Conservation (phyloP, 306 rosid genomes). For the Acacia crassicarpa region DNA sequence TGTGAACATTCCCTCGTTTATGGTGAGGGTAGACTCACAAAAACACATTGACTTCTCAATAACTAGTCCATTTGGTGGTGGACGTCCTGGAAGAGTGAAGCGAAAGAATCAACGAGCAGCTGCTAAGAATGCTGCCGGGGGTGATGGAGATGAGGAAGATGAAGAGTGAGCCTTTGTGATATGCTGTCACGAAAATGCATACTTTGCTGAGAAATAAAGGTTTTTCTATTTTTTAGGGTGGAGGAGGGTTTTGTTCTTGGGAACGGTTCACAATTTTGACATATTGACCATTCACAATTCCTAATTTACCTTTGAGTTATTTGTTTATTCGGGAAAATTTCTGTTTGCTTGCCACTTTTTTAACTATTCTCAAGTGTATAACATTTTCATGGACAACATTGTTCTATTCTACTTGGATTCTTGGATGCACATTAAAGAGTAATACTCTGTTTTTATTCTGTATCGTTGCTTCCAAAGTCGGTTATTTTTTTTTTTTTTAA, state of each 20-base stretch:
- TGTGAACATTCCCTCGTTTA: conserved; percentile 44
- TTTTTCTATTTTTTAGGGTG: background rate
- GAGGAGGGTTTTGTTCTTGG: background rate
- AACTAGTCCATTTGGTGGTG: conserved; percentile 45
- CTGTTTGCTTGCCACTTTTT: background rate
- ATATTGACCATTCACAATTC: background rate
- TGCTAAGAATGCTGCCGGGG: conserved; percentile 42
- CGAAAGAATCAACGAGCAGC: conserved; percentile 43
- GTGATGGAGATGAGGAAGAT: conserved; percentile 41
- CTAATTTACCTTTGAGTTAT: background rate
- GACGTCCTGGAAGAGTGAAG: conserved; percentile 46
- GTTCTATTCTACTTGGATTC: background rate
- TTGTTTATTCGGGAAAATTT: background rate
- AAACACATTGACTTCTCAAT: conserved; percentile 46
- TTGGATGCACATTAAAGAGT: background rate
- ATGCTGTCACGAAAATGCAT: background rate
- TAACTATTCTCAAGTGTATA: background rate
- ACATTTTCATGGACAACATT: background rate
- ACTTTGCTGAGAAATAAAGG: background rate
- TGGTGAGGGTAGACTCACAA: conserved; percentile 44
- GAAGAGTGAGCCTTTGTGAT: conserved; percentile 26
- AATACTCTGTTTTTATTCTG: background rate
- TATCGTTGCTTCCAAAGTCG: background rate
- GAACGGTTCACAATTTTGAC: background rate
- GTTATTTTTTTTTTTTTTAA: too few relatives aligned